Evolutionary conservation across 2,329 filamentous ascomycete genomes (phyloP), one percentile per base, ranked within the genome.

Genomic region (Pseudogymnoascus sp.): DNA sequence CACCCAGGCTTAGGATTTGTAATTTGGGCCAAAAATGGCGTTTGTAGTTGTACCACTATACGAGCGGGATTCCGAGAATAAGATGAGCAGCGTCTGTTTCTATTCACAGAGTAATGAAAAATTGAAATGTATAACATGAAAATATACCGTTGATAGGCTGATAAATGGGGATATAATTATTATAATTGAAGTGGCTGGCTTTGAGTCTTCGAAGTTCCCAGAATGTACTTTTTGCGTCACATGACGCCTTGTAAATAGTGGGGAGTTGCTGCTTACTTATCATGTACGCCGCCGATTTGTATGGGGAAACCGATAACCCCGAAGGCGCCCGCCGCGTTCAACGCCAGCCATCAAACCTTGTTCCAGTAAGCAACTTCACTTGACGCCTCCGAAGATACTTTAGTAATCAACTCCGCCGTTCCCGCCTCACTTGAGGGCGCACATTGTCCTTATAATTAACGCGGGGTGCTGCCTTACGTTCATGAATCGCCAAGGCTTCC

Each of bases 21-120:
- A 54, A 54, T 54, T 54, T 54, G n/a, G 47, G 47, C 47, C 47
- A 54, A 54, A 54, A 54, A 54, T 54, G 47, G 47, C 47, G 47
- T 54, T 54, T 54, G 28, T 54, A 50, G n/a, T 54, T 54, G 47
- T 54, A 54, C 47, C 47, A 54, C 47, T 54, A 18, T 54, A 54
- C n/a, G n/a, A 54, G n/a, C 47, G 47, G 47, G 33, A 33, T 33
- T 54, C 47, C 47, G 47, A 54, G 47, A 30, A 33, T 54, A 54
- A 54, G 28, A 54, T 54, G 47, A 54, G 25, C 16, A 54, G 33
- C 28, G n/a, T 33, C 47, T 33, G 28, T 12, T n/a, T 28, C 28
- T 33, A 12, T 54, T 33, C n/a, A 33, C 47, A 11, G 47, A 33
- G 7, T 33, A 54, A 54, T 54, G 43, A 33, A 30, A 30, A 33